These are phyloP conservation scores for Venturia oleaginea DNA, from an alignment of 2,329 filamentous ascomycete species.

Conservation along the genomic window DNA sequence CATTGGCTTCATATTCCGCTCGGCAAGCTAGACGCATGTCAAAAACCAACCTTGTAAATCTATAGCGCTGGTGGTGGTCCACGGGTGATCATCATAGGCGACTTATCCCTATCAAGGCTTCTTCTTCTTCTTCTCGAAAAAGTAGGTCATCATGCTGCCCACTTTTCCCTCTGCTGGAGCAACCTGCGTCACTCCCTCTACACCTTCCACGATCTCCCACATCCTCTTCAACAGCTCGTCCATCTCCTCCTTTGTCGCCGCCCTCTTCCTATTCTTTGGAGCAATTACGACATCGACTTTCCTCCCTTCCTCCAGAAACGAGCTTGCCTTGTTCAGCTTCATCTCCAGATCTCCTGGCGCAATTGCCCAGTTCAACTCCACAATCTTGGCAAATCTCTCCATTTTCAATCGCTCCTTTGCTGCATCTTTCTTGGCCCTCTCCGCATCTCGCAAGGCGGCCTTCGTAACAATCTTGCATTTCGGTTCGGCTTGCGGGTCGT, in stretches of 20 bases:
- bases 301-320: constrained; percentile 14
- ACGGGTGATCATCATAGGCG: not conserved
- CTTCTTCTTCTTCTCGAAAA: constrained; percentile 6
- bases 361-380: constrained; percentile 13
- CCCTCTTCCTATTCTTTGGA: constrained; percentile 7
- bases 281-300: constrained; percentile 10
- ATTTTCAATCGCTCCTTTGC: not conserved
- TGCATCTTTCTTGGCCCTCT: not conserved
- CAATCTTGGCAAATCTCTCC: not conserved
- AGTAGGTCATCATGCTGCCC: constrained; percentile 1
- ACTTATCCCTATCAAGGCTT: not conserved
- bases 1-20: not conserved
- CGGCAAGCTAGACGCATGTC: not conserved
- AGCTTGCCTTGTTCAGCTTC: not conserved
- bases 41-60: not conserved
- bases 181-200: not conserved
- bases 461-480: constrained; percentile 2
- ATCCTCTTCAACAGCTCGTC: constrained; percentile 1
- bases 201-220: not conserved
- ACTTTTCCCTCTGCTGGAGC: not conserved
- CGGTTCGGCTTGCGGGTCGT: not conserved
- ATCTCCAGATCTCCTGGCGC: constrained; percentile 10
- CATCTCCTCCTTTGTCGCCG: not conserved
- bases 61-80: not conserved
- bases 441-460: not conserved